A percentile compares a stretch with the other conserved stretches of the same genome.
These are phyloP conservation scores for Otatea glauca DNA, from an alignment of 176 grass and related monocot genomes.

Conservation along the genomic window DNA sequence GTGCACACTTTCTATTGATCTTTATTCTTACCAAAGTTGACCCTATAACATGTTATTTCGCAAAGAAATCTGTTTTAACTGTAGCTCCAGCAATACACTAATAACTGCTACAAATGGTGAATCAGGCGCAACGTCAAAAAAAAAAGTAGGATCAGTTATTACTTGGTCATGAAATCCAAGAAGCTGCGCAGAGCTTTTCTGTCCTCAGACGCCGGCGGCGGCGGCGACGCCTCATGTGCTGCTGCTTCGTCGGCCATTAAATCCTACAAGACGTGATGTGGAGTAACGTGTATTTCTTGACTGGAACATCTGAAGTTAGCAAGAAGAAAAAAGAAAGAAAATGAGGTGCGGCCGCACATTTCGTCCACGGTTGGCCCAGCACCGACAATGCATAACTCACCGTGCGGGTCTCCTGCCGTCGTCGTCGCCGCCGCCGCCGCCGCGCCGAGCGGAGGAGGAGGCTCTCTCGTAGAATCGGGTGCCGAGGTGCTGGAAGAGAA, in stretches of 20 bases:
- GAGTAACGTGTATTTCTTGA: background rate
- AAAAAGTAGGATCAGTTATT: background rate
- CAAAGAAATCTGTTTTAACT: background rate
- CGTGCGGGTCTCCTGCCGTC: background rate
- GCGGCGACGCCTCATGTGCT: background rate
- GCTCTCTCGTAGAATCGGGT: background rate
- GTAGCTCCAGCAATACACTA: background rate
- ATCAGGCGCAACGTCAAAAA: background rate
- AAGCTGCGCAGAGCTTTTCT: conserved; percentile 32
- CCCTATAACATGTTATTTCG: background rate
- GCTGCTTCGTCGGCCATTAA: conserved; percentile 1
- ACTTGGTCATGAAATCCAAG: conserved; percentile 55
- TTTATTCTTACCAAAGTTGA: background rate
- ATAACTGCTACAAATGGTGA: background rate
- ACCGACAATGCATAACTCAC: background rate
- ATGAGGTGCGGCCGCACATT: background rate
- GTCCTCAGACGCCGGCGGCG: background rate
- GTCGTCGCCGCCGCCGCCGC: too few species aligned
- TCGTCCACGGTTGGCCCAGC: background rate
- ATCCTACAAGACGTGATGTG: background rate
- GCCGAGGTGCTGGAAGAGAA: background rate
- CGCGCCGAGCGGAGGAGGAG: background rate
- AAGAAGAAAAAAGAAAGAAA: background rate
- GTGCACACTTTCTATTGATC: background rate
- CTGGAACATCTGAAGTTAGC: too few species aligned